Evolutionary conservation across 1,284 basidiomycete species (phyloP), one percentile per base, ranked within the genome.

Genomic region (Ustilago vetiveriae): DNA sequence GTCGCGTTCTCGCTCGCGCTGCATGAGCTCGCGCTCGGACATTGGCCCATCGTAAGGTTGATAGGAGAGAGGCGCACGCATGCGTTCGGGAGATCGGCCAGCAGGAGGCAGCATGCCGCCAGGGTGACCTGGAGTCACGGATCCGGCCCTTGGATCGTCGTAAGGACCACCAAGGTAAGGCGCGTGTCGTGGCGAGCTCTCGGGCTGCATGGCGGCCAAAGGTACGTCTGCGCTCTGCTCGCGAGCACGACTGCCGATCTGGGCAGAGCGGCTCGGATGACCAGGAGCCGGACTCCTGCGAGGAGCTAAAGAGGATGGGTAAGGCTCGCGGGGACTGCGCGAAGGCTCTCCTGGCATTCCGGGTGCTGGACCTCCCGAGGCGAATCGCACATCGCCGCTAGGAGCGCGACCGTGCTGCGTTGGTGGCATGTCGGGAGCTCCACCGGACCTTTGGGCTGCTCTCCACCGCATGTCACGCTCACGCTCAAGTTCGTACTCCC

Each of bases 391-490:
- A 23, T 70, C 67, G 26, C 56, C 67, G 24, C 60, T 70, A 16
- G 56, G 56, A 17, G 24, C 45, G 13, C 56, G 47, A 9, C 32
- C 47, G 26, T 64, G 67, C 9, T 53, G 45, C 0, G 56, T 36
- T 17, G 59, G 60, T 16, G 50, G 51, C 56, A 60, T 56, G 29
- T 70, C 56, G 17, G 53, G 45, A 21, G 35, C 42, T 21, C 22
- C 45, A 7, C 26, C 56, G 26, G 54, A 23, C 38, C 67, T 42
- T 30, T 70, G 60, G 11, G 67, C 59, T 16, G 60, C 60, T 43
- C 67, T 53, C 67, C 67, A 70, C 23, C 60, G 44, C 56, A 63
- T 59, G 30, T 73, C 66, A n/a, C 67, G 59, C 27, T 69, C 67
- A 33, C 57, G 46, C 24, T 72, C 69, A n/a, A 55, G 23, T 39